A percentile compares a stretch with the other conserved stretches of the same genome.
Conservation (phyloP, 2,329 filamentous ascomycete species). For the Akanthomyces lecanii region DNA sequence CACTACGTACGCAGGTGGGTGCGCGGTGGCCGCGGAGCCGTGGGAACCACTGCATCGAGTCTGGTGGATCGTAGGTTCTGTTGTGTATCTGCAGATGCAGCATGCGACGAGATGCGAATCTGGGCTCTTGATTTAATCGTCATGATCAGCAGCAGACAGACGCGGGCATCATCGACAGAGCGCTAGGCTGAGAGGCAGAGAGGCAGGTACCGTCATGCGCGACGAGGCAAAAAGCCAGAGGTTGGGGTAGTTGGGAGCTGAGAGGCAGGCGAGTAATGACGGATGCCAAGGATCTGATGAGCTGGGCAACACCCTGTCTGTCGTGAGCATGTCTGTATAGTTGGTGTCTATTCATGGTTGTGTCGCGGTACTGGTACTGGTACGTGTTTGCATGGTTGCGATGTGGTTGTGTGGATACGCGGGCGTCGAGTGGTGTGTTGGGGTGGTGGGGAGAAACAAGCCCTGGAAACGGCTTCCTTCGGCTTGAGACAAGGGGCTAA, state of each 20-base stretch:
- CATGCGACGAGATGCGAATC: not conserved
- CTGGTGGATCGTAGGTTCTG: not conserved
- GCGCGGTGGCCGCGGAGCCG: not conserved
- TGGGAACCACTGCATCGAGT: not conserved
- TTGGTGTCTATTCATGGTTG: not conserved
- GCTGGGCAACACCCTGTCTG: not conserved
- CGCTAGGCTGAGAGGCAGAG: not conserved
- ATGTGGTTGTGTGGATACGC: conserved; percentile 14
- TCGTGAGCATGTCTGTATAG: not conserved
- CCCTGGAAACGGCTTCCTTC: conserved; percentile 3
- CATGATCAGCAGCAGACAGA: not conserved
- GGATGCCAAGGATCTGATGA: not conserved
- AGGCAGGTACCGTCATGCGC: not conserved
- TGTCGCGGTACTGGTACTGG: conserved; percentile 17
- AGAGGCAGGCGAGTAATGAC: not conserved
- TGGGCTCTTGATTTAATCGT: not conserved
- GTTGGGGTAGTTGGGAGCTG: no score
- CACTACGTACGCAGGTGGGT: not conserved
- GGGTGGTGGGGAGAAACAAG: not conserved
- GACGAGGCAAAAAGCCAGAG: no score
- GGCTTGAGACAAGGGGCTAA: not conserved
- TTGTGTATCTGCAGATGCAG: not conserved
- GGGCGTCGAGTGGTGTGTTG: conserved; percentile 9
- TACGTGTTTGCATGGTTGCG: conserved; percentile 18
- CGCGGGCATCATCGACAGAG: not conserved